Evolutionary conservation across 768 basidiomycete species (phyloP), one percentile per base, ranked within the genome.

Genomic region (Fomitopsis pulvina): DNA sequence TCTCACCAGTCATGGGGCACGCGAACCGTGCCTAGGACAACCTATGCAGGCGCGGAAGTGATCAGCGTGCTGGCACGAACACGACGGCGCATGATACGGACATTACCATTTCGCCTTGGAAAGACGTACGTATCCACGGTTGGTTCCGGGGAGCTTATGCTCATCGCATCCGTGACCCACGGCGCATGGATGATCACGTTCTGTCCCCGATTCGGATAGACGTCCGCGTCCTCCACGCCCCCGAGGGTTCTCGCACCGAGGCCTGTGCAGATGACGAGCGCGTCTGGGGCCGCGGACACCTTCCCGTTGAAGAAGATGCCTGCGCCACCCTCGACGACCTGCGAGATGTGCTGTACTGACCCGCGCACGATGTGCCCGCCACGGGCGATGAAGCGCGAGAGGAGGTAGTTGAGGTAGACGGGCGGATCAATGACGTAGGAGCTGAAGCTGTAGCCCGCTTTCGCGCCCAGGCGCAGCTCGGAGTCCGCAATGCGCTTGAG

Each of bases 351-450:
- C 54, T 83, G 83, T 2, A 91, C 68, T 7, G 75, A 66, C 3
- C 72, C 76, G 1, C 81, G 83, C 5, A 82, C 67, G 40, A 79
- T 70, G 2, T 66, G 65, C 0, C 90, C 90, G n/a, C 88, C 89
- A 0, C 63, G 60, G 0, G 74, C 62, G 16, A 78, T 63, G 63
- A 90, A 83, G 6, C 77, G 78, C 2, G 71, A 58, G 26, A 80
- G 63, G 2, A 91, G 76, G 65, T 84, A 88, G 18, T 76, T 68
- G 47, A 87, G 66, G 59, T 88, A 90, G 3, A 66, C 60, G 0
- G 80, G 74, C 0, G 78, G 72, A 61, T 90, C 81, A 54, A 93
- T 81, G 0, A 81, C 78, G 24, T 92, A 52, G 0, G 87, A 86
- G 3, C 67, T 76, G 68, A 91, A 88, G 0, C 77, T 65, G 0